Evolutionary conservation across 2,329 filamentous ascomycete species (phyloP).

Genomic region (Colletotrichum destructivum): DNA sequence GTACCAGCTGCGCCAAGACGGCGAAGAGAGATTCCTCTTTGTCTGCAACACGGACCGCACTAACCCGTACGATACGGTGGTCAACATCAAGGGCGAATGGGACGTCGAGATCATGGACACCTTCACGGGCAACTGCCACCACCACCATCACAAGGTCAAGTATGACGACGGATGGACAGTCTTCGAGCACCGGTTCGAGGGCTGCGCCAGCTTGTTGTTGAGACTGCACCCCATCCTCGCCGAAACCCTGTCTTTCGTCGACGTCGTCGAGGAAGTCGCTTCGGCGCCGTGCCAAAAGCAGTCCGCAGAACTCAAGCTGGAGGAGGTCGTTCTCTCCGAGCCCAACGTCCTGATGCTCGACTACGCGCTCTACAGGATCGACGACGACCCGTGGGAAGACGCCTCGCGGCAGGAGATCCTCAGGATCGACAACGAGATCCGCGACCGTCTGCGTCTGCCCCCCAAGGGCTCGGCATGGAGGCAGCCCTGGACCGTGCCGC

Average conservation of each 20-base stretch:
- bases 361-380: conserved; percentile 48
- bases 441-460: conserved; percentile 45
- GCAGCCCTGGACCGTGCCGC: conserved; percentile 48
- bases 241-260: conserved; percentile 9
- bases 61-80: conserved; percentile 41
- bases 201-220: conserved; percentile 49
- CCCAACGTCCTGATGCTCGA: conserved; percentile 51
- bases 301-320: conserved; percentile 22
- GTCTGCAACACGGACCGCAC: conserved; percentile 51
- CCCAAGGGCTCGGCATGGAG: conserved; percentile 47
- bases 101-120: conserved; percentile 48
- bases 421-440: conserved; percentile 50
- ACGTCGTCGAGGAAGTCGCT: neutral
- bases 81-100: conserved; percentile 48
- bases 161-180: conserved; percentile 44
- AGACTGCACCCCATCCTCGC: conserved; percentile 33
- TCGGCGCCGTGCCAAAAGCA: neutral
- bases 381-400: conserved; percentile 44
- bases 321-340: conserved; percentile 45
- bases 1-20: conserved; percentile 51
- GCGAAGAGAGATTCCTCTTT: conserved; percentile 48
- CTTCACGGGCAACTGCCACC: conserved; percentile 44
- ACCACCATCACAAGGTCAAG: conserved; percentile 16
- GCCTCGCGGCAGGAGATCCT: conserved; percentile 46
- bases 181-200: conserved; percentile 48